These are phyloP conservation scores for Cercospora sp. DNA, from an alignment of 2,329 filamentous ascomycete genomes.

Conservation along the genomic window DNA sequence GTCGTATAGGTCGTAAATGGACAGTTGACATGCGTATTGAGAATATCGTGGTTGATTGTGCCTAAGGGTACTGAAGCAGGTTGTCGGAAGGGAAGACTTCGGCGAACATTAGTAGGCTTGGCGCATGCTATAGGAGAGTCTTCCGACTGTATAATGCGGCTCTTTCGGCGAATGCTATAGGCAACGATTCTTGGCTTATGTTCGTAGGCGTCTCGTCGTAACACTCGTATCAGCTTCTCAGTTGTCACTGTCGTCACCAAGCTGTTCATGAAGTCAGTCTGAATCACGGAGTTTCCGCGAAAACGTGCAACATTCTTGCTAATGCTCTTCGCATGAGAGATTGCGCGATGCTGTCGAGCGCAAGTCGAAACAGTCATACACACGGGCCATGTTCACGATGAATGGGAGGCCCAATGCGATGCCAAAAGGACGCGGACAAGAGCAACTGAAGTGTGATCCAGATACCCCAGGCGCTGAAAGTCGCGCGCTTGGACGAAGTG, in stretches of 20 bases:
- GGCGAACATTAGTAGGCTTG: neutral
- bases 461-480: no score
- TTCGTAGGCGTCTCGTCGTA: no score
- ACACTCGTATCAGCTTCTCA: no score
- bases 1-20: neutral
- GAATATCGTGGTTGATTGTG: neutral
- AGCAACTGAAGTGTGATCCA: no score
- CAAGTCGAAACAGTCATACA: no score
- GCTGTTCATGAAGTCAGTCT: neutral
- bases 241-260: no score
- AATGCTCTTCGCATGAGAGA: no score
- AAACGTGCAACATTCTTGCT: neutral
- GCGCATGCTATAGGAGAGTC: neutral
- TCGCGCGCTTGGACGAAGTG: no score
- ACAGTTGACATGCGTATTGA: neutral
- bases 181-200: neutral
- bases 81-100: neutral
- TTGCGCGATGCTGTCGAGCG: no score
- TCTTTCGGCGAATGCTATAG: neutral
- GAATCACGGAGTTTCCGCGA: neutral
- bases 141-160: neutral
- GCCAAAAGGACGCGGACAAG: no score
- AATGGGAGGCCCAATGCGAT: no score
- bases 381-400: no score
- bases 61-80: neutral